phyloP scores from a whole-genome alignment of 139 green algal species.

The Gonium pectorale region DNA sequence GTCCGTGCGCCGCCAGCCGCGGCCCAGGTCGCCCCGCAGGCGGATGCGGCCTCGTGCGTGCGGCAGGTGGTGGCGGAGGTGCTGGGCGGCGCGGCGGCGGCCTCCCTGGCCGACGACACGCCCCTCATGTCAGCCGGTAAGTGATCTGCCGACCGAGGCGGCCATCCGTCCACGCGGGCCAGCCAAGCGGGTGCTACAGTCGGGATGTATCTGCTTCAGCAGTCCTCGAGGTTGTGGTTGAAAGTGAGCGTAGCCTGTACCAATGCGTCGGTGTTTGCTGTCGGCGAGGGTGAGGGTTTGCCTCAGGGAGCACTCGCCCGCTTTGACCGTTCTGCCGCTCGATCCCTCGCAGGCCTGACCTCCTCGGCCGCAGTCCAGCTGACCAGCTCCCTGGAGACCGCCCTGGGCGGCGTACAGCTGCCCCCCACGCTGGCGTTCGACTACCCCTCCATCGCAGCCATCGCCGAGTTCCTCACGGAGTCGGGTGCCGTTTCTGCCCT shows the following conservation, averaged over 20 bases:
- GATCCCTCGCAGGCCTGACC: slow-evolving; percentile 53
- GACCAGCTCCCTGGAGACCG: slow-evolving; percentile 54
- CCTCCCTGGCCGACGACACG: not conserved
- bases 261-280: too few relatives aligned
- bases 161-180: not conserved
- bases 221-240: too few relatives aligned
- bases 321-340: too few relatives aligned
- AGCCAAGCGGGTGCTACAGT: not conserved
- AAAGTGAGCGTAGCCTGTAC: too few relatives aligned
- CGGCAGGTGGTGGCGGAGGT: slow-evolving; percentile 22
- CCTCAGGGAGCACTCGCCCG: too few relatives aligned
- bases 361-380: slow-evolving; percentile 65
- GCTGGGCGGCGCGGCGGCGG: not conserved
- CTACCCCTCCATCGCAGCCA: slow-evolving; percentile 67
- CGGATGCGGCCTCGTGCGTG: not conserved
- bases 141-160: too few relatives aligned
- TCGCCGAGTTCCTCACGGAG: slow-evolving; percentile 56
- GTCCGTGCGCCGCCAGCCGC: slow-evolving; percentile 31
- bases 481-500: not conserved
- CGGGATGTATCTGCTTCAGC: too few relatives aligned
- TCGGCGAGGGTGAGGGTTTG: too few relatives aligned
- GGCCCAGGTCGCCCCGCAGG: slow-evolving; percentile 5
- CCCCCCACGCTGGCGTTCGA: slow-evolving; percentile 68
- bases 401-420: slow-evolving; percentile 29
- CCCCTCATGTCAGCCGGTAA: slow-evolving; percentile 36